A percentile compares a stretch with the other conserved stretches of the same genome.
These are phyloP conservation scores for Anethum foeniculum DNA, from an alignment of 140 eudicot genomes.

Conservation along the genomic window DNA sequence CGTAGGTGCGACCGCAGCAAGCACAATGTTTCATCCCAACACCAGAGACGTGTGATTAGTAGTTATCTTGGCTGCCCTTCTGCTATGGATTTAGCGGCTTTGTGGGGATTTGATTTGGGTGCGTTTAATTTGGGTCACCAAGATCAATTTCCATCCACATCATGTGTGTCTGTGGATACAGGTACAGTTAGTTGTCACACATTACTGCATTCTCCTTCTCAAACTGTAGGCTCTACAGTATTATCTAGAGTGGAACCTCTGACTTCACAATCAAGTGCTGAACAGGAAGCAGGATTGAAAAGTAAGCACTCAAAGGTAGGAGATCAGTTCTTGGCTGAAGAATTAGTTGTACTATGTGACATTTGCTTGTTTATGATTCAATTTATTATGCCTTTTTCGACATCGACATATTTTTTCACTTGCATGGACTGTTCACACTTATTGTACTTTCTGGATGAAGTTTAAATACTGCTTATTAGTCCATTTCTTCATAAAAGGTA, in stretches of 20 bases:
- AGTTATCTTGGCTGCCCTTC: conserved; percentile 72
- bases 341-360: background rate
- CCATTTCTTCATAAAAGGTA: background rate
- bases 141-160: conserved; percentile 12
- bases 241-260: conserved; percentile 9
- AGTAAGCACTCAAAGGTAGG: conserved; percentile 35
- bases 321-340: background rate
- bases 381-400: background rate
- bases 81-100: conserved; percentile 53
- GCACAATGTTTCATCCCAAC: conserved; percentile 39
- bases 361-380: background rate
- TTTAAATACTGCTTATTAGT: background rate
- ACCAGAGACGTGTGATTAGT: conserved; percentile 38
- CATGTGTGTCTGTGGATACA: conserved; percentile 20
- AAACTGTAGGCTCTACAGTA: conserved; percentile 6
- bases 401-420: background rate
- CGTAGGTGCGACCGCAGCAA: conserved; percentile 50
- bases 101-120: conserved; percentile 57
- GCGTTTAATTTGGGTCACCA: conserved; percentile 19
- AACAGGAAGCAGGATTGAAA: conserved; percentile 22
- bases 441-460: background rate
- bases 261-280: conserved; percentile 7
- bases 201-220: conserved; percentile 7
- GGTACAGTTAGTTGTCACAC: conserved; percentile 12
- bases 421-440: background rate